Evolutionary conservation across 2,329 filamentous ascomycete species (phyloP).

Genomic region (Botrytis sinoallii): DNA sequence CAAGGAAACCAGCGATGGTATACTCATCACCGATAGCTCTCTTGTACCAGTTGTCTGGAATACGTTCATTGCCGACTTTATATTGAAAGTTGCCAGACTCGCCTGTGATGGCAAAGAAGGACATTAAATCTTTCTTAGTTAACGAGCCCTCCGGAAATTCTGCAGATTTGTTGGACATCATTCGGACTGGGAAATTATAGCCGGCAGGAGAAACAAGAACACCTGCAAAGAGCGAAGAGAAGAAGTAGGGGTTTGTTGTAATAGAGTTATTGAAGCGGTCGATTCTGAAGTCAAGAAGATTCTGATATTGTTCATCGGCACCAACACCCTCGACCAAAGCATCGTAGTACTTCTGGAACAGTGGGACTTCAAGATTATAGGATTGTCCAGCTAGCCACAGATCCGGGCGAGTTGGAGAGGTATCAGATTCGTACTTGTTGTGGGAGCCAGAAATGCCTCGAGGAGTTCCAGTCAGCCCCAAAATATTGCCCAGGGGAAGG

Average conservation of each 20-base stretch:
- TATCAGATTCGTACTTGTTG: slow-evolving; percentile 52
- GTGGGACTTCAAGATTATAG: slow-evolving; percentile 3
- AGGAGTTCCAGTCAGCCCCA: slow-evolving; percentile 38
- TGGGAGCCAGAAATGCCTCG: slow-evolving; percentile 48
- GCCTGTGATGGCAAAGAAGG: slow-evolving; percentile 34
- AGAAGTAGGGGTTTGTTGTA: slow-evolving; percentile 49
- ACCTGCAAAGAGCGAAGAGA: slow-evolving; percentile 43
- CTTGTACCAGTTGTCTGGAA: slow-evolving; percentile 18
- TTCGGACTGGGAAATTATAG: slow-evolving; percentile 31
- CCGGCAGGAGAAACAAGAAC: slow-evolving; percentile 27
- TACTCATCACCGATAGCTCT: slow-evolving; percentile 36
- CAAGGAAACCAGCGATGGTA: slow-evolving; percentile 40
- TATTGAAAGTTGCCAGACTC: slow-evolving; percentile 19
- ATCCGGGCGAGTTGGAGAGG: slow-evolving; percentile 49
- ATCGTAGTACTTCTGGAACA: slow-evolving; percentile 15
- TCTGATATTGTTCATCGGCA: slow-evolving; percentile 8
- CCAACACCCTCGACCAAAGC: slow-evolving; percentile 5
- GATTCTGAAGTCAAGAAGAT: slow-evolving; percentile 3
- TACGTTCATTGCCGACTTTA: slow-evolving; percentile 11
- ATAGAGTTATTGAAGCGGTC: slow-evolving; percentile 5
- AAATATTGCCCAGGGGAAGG: slow-evolving; percentile 28
- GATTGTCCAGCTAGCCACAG: slow-evolving; percentile 33
- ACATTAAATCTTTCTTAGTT: slow-evolving; percentile 36
- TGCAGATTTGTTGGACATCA: slow-evolving; percentile 31
- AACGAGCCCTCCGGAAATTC: slow-evolving; percentile 40